Base-by-base conservation (phyloP, 2,329 filamentous ascomycete genomes). In the Ceratocystis smalleyi region DNA sequence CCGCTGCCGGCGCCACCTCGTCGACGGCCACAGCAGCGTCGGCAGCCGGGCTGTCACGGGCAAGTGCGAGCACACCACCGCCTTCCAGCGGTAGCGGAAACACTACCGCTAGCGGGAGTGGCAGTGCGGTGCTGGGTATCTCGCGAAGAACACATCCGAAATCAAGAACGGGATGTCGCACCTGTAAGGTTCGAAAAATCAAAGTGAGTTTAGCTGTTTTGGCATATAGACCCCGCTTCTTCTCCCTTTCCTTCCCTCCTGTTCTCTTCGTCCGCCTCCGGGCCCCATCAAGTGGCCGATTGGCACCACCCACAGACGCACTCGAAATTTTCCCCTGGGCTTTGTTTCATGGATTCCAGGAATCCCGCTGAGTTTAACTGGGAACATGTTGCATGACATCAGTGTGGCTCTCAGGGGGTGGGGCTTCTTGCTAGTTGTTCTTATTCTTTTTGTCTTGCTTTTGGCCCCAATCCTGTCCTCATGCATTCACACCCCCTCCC, bases 171-270 rank as follows among this genome's bases (percentile, higher is more conserved):
- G 68, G 68, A 12, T 69, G 68, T 55, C 63, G 65, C 43, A 66
- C 67, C 3, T 69, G 68, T 24, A 69, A 69, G 64, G 55, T 61
- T 5, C 61, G 68, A n/a, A 69, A 69, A 55, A 68, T 69, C 32
- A 69, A 69, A 67, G 68, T 69, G 60, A 19, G 67, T 55, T 27
- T 15, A 43, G 22, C 0, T 64, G 19, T 40, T 57, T 57, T 22
- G 8, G 32, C 30, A 22, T 30, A n/a, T 24, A 24, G 15, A 12
- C 40, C 43, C 15, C 40, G 8, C 5, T 47, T 30, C n/a, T 22
- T 51, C 2, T 51, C 2, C 40, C 5, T 8, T 17, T 7, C 7
- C 22, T n/a, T 6, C 2, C 27, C 22, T 30, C 24, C 59, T 47
- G 15, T n/a, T 8, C 24, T 47, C 10, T 40, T 47, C 17, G 40